A percentile compares a stretch with the other conserved stretches of the same genome.
Evolutionary conservation across 2,329 filamentous ascomycete species (phyloP).

Genomic region (Colletotrichum destructivum): DNA sequence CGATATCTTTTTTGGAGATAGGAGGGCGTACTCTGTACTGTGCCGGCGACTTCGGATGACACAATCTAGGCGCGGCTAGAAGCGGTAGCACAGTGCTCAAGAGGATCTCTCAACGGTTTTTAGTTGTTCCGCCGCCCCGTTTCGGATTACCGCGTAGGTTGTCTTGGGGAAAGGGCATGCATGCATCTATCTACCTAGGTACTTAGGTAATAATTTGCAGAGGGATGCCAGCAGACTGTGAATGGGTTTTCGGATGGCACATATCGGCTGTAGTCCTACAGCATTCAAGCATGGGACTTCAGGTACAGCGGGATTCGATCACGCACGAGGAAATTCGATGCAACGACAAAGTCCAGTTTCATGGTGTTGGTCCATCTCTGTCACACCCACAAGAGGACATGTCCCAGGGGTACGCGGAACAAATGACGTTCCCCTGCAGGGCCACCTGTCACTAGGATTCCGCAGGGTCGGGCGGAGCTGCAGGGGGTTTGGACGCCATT

Average conservation of each 20-base stretch:
- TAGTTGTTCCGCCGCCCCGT: conserved; percentile 32
- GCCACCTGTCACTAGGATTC: conserved; percentile 24
- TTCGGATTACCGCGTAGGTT: not conserved
- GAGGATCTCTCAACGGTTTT: conserved; percentile 11
- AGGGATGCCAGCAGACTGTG: not conserved
- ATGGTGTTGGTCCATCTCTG: conserved; percentile 27
- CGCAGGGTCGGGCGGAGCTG: conserved; percentile 33
- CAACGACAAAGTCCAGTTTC: conserved; percentile 12
- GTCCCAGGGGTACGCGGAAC: conserved; percentile 36
- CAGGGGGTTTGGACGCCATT: conserved; percentile 36
- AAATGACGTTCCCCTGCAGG: conserved; percentile 42
- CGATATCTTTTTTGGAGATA: conserved; percentile 25
- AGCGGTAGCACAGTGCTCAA: conserved; percentile 24
- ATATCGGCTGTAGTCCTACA: not conserved
- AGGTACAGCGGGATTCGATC: not conserved
- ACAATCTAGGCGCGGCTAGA: conserved; percentile 11
- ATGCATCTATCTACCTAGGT: too few relatives aligned
- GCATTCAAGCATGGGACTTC: not conserved
- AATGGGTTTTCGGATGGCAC: not conserved
- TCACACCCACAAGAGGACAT: conserved; percentile 22
- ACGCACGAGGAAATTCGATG: not conserved
- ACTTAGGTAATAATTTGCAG: conserved; percentile 1
- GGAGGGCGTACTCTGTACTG: conserved; percentile 33
- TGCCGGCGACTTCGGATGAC: conserved; percentile 34
- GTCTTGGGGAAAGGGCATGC: not conserved